Evolutionary conservation across 495 filamentous ascomycete genomes (phyloP), one percentile per base, ranked within the genome.

Genomic region (Aspergillus indologenus): DNA sequence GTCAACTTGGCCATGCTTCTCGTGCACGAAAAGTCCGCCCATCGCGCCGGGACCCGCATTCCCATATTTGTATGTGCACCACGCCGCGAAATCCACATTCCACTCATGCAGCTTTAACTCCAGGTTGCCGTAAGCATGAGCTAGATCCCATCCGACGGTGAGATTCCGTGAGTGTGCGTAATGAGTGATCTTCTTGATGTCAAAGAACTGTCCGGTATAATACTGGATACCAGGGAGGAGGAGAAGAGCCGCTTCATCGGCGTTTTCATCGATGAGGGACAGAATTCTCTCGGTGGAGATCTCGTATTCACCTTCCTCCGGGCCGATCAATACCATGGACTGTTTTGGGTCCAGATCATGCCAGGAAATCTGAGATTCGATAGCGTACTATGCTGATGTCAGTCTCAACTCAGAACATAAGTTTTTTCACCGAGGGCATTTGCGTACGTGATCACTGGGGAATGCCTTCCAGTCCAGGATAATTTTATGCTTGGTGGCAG

Each of bases 1-100:
- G 68, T 82, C 69, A 67, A 87, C 70, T 59, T 71, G 58, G 1
- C 86, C 83, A 67, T 96, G 85, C 50, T 75, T 79, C 45, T 88
- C 83, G 67, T 98, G 91, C 20, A 98, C 90, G 63, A 96, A 98
- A 21, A 91, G 71, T 12, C 93, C 92, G 21, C 79, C 92, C 65
- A 96, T 96, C 14, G 84, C 82, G 14, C 94, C 94, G 2, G 94
- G 93, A 0, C 94, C 94, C 52, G 84, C 80, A 68, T 96, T 97
- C 54, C 96, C 83, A 68, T 98, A 98, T 77, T 98, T 98, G 79
- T 98, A 98, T 42, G 84, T 90, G 74, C 94, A 98, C 94, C 94
- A 98, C 20, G 79, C 90, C 2, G 94, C 92, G 48, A 94, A 94
- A 69, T 98, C 94, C 31, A 96, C 92, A 58, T 92, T 83, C 94